These are phyloP conservation scores for Aspergillus sclerotiicarbonarius DNA, from an alignment of 495 filamentous ascomycete species.

Conservation along the genomic window DNA sequence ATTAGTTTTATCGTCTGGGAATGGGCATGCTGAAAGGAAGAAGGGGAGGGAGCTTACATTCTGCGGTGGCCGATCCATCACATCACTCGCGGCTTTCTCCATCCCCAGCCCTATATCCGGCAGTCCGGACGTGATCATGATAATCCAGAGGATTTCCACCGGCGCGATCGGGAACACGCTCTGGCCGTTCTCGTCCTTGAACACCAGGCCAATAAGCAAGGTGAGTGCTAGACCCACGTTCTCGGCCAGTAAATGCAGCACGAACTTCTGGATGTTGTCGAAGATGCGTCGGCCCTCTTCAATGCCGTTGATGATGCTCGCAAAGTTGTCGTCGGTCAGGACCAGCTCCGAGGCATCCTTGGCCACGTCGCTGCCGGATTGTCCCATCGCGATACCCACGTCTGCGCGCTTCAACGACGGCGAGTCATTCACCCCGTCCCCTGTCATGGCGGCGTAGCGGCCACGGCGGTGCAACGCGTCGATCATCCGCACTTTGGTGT, in stretches of 20 bases:
- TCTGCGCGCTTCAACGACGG: slow-evolving; percentile 79
- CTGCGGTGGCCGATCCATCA: slow-evolving; percentile 66
- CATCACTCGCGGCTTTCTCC: slow-evolving; percentile 63
- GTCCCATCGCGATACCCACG: slow-evolving; percentile 82
- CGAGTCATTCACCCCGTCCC: slow-evolving; percentile 86
- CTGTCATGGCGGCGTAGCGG: slow-evolving; percentile 77
- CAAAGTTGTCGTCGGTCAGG: slow-evolving; percentile 81
- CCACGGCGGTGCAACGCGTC: slow-evolving; percentile 67
- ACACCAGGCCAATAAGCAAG: slow-evolving; percentile 67
- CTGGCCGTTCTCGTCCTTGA: slow-evolving; percentile 61
- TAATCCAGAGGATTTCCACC: slow-evolving; percentile 75
- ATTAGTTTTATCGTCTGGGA: slow-evolving; percentile 28
- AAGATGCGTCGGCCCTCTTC: slow-evolving; percentile 72
- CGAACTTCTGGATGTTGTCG: slow-evolving; percentile 78
- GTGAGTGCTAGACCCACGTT: slow-evolving; percentile 70
- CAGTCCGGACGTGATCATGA: slow-evolving; percentile 71
- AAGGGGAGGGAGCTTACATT: background rate
- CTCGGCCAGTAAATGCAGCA: slow-evolving; percentile 68
- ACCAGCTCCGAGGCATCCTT: slow-evolving; percentile 84
- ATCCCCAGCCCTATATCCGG: slow-evolving; percentile 76
- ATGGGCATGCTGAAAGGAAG: background rate
- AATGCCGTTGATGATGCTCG: slow-evolving; percentile 71
- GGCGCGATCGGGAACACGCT: slow-evolving; percentile 73
- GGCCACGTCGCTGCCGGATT: slow-evolving; percentile 77
- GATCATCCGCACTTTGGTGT: slow-evolving; percentile 77